These are phyloP conservation scores for Pisolithus thermaeus DNA, from an alignment of 1,284 basidiomycete genomes.

Conservation along the genomic window DNA sequence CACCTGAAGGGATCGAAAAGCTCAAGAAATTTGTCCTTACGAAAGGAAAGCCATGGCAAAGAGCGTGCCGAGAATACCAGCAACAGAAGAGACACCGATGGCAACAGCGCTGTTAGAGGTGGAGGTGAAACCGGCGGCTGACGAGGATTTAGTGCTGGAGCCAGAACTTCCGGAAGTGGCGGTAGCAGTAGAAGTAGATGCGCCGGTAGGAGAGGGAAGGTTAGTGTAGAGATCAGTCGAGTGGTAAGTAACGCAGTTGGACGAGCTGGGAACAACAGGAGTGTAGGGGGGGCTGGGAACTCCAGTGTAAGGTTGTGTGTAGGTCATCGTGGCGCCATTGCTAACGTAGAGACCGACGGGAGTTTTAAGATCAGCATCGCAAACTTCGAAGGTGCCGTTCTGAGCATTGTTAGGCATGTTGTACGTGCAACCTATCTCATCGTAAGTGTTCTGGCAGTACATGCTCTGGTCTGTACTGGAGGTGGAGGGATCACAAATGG, in stretches of 20 bases:
- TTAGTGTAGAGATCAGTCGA: constrained; percentile 44
- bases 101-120: constrained; percentile 32
- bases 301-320: constrained; percentile 27
- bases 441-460: constrained; percentile 60
- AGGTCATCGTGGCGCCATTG: constrained; percentile 21
- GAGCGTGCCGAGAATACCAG: constrained; percentile 37
- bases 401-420: constrained; percentile 61
- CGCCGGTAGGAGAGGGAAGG: constrained; percentile 15
- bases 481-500: constrained; percentile 52
- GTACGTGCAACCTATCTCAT: constrained; percentile 62
- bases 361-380: constrained; percentile 51
- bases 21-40: constrained; percentile 20
- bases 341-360: constrained; percentile 23
- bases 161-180: constrained; percentile 9
- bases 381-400: constrained; percentile 52
- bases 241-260: constrained; percentile 55
- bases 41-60: constrained; percentile 44
- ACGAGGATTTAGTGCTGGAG: constrained; percentile 1
- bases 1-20: neutral
- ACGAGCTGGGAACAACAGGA: constrained; percentile 51
- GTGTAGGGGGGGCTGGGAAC: constrained; percentile 46
- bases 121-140: constrained; percentile 20
- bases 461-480: constrained; percentile 34
- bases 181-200: constrained; percentile 9
- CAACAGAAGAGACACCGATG: constrained; percentile 34